Base-by-base conservation (phyloP, 2,329 filamentous ascomycete genomes). In the Ophiognomonia clavigignenti-juglandacearum region DNA sequence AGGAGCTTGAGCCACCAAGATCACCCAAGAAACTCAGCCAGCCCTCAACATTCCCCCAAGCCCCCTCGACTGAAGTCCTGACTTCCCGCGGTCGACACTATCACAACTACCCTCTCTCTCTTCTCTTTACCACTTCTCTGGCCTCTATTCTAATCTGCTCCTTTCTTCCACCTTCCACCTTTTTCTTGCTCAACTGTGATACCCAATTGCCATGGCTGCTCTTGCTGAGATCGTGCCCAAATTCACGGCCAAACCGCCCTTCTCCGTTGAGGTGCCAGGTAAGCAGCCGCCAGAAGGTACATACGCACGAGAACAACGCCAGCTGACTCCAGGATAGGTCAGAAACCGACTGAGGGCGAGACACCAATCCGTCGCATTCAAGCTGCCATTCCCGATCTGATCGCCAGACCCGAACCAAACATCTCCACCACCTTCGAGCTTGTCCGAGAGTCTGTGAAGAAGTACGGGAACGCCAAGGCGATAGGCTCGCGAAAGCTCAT, bases 341-440 rank as follows among this genome's bases (percentile, higher is more conserved):
- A 73, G 53, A 67, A 80, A 59, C 77, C 80, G 53, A 72, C 82
- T 56, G 70, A 82, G 31, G 87, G 87, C 65, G 86, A 91, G 72
- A 90, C 86, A 14, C 78, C 86, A 52, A 83, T 86, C 29, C 83
- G 86, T 57, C 77, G 86, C 47, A 79, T 86, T 62, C 76, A 78
- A 7, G 59, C 67, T 20, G 72, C 82, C 56, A 79, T 82, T 56
- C 72, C 87, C 53, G 77, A 74, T 34, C 77, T 91, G 53, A 71
- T 77, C 55, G 64, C 71, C 41, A 77, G 71, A 34, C 85, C 85
- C 16, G 71, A 75, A 41, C 75, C 81, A 39, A 79, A 82, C 57
- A 76, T 92, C 61, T 71, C 74, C 35, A 95, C 88, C 51, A 73
- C 84, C 55, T 90, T 82, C 69, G 88, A 95, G 60, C 80, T 92